Base-by-base conservation (phyloP, 2,329 filamentous ascomycete species). In the Colletotrichum sublineola region DNA sequence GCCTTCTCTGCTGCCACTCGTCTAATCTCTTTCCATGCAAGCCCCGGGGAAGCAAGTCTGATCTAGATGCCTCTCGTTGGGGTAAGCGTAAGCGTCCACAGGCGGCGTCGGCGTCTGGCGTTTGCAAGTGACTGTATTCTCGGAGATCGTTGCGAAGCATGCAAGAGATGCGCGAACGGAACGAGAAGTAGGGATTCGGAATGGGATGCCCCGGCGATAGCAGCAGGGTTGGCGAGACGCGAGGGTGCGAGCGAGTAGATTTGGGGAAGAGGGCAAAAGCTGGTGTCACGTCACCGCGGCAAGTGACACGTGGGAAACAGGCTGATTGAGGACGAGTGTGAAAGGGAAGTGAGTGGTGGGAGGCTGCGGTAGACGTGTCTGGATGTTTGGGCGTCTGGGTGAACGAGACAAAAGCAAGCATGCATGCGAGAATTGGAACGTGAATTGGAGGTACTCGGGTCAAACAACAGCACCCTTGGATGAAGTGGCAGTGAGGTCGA, bases 401-500 rank as follows among this genome's bases (percentile, higher is more conserved):
- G 64, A 74, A 52, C 44, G 53, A 64, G 29, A 69, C 56, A 71
- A 52, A 58, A 63, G 20, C 63, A 68, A 72, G 65, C 72, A 67
- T 69, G 68, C 62, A 74, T 58, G 66, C 31, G 69, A 65, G 53
- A 33, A 69, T 52, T 52, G 60, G 55, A 63, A 46, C 33, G 46
- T 44, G 55, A 56, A 72, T 24, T 50, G 52, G 40, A 63, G 40
- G 66, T 71, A 73, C 67, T 69, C 63, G 71, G 57, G 57, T 67
- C 67, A 56, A 67, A 73, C 60, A 44, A 61, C 40, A 72, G 61
- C 58, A 56, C 69, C 48, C 64, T 69, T 75, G 68, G 65, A 67
- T 74, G 65, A 67, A 73, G 63, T 68, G 73, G 68, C 48, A 52
- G 63, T 79, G 74, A 79, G 78, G 52, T 60, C 56, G 36, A 71